phyloP scores from a whole-genome alignment of 176 grass and related monocot genomes.

The Aegilops longissima region DNA sequence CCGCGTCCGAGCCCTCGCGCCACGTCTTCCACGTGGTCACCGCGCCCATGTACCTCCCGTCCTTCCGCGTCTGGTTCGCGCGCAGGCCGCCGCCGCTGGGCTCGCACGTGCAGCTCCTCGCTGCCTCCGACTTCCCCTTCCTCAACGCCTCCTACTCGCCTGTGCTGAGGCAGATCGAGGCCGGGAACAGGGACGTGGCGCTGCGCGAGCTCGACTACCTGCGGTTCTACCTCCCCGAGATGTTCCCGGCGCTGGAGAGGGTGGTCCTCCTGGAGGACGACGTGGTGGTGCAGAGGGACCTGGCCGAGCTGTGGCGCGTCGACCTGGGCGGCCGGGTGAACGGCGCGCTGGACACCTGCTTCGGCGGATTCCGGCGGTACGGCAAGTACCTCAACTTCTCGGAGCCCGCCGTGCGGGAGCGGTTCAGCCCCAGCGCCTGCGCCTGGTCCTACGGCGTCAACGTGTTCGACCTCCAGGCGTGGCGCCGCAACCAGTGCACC shows the following conservation, averaged over 20 bases:
- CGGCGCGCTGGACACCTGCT: slow-evolving; percentile 78
- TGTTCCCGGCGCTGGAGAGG: slow-evolving; percentile 67
- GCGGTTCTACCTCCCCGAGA: slow-evolving; percentile 91
- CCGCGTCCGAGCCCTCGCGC: slow-evolving; percentile 62
- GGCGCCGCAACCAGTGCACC: slow-evolving; percentile 50
- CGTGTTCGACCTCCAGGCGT: slow-evolving; percentile 52
- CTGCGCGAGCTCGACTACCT: slow-evolving; percentile 70
- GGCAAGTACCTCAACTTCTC: slow-evolving; percentile 90
- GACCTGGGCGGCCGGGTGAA: slow-evolving; percentile 77
- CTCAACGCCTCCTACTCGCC: slow-evolving; percentile 70
- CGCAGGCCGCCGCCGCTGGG: slow-evolving; percentile 55
- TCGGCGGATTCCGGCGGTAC: slow-evolving; percentile 79
- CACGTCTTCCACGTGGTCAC: slow-evolving; percentile 97
- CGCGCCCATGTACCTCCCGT: slow-evolving; percentile 80
- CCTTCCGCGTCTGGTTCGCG: slow-evolving; percentile 87
- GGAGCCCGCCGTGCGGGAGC: slow-evolving; percentile 40
- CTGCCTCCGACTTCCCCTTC: slow-evolving; percentile 59
- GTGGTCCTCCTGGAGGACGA: slow-evolving; percentile 88
- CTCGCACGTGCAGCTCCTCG: slow-evolving; percentile 53
- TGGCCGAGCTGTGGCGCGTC: slow-evolving; percentile 61
- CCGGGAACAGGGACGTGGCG: slow-evolving; percentile 54
- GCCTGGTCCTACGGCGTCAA: slow-evolving; percentile 81
- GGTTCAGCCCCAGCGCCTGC: slow-evolving; percentile 60
- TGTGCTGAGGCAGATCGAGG: slow-evolving; percentile 64
- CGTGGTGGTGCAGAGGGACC: slow-evolving; percentile 86